These are phyloP conservation scores for Oryza longistaminata DNA, from an alignment of 176 grass and related monocot species.

Conservation along the genomic window DNA sequence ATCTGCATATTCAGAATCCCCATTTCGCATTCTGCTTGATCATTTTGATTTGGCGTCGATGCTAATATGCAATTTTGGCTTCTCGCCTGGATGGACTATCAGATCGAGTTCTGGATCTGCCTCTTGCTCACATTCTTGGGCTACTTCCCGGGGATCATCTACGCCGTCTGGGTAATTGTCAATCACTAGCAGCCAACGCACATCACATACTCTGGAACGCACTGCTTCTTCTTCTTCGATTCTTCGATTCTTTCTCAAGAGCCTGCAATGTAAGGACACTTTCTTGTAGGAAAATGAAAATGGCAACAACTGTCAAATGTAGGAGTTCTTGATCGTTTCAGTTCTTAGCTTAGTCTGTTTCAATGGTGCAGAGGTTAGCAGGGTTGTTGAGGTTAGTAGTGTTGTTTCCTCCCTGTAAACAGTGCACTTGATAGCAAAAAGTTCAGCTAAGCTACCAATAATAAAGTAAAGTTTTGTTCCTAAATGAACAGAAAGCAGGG, in stretches of 20 bases:
- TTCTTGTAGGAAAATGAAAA: not conserved
- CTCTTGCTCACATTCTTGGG: constrained; percentile 23
- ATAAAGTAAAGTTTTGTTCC: not conserved
- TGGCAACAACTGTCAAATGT: no score
- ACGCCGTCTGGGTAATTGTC: constrained; percentile 45
- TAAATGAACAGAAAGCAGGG: not conserved
- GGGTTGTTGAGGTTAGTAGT: not conserved
- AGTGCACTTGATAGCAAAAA: not conserved
- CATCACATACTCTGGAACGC: not conserved
- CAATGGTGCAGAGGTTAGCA: not conserved
- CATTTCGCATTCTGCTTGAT: not conserved
- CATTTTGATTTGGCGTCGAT: no score
- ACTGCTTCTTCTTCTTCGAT: not conserved
- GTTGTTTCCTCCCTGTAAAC: not conserved
- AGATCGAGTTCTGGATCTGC: constrained; percentile 50
- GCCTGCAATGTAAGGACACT: not conserved
- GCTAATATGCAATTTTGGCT: no score
- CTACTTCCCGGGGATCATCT: constrained; percentile 38
- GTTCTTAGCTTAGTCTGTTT: not conserved
- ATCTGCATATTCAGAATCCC: not conserved
- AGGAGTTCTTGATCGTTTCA: not conserved
- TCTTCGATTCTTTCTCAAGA: not conserved
- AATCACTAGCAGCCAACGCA: not conserved
- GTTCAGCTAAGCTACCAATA: not conserved
- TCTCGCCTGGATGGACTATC: not conserved